Base-by-base conservation (phyloP, 129 eudicot species). In the Deinandra increscens region DNA sequence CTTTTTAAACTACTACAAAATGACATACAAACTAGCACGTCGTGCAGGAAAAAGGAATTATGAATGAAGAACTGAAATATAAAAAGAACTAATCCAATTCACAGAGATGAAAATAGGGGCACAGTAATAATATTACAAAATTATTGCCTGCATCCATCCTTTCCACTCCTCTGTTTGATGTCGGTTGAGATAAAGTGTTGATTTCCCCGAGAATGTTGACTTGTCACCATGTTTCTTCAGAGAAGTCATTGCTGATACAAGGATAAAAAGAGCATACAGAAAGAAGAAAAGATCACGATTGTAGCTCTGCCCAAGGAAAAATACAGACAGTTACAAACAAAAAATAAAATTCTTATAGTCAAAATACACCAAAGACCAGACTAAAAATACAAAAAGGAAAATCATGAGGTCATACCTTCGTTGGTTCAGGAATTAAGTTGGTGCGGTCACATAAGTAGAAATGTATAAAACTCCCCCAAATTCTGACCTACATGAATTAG, bases 131-230 rank as follows among this genome's bases (percentile, higher is more conserved):
- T 56, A 55, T 33, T 14, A 31, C n/a, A n/a, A n/a, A n/a, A n/a
- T n/a, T n/a, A n/a, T n/a, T 85, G 86, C 97, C 97, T 91, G 97
- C 97, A 91, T 91, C 87, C 89, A 88, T 78, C 97, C 97, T 82
- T 91, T 91, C 97, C 97, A 91, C 83, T 91, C 97, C 74, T 91
- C 97, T 55, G 96, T 91, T 79, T 91, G 97, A 80, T 91, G 96
- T 33, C 97, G 89, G 61, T 91, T 91, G 46, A 91, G 92, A 73
- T 85, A 91, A 73, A 91, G 96, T 17, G 88, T 68, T 6, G 88
- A 74, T 77, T 88, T 91, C 61, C 97, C 97, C 10, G 96, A 85
- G 79, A 91, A 83, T 55, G 93, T 84, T 53, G 97, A 91, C 82
- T 91, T 91, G 84, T 91, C 97, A 45, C 79, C 69, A 46, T 91